A percentile compares a stretch with the other conserved stretches of the same genome.
These are phyloP conservation scores for Xylaria venustula DNA, from an alignment of 495 filamentous ascomycete genomes.

Conservation along the genomic window DNA sequence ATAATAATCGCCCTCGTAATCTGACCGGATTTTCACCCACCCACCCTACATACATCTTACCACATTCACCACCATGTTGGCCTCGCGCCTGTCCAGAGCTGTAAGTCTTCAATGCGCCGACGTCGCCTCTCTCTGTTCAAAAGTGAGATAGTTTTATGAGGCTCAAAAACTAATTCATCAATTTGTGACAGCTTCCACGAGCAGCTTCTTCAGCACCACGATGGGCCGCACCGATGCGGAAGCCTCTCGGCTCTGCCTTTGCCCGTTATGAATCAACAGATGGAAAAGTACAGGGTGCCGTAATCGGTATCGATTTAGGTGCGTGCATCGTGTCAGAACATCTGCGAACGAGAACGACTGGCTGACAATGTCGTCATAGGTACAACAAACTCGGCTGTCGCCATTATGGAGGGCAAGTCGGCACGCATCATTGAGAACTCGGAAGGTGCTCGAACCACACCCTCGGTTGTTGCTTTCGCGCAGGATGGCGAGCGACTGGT, in stretches of 20 bases:
- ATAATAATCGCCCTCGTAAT: neutral
- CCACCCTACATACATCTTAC: constrained; percentile 31
- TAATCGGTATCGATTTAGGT: constrained; percentile 99
- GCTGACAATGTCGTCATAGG: constrained; percentile 47
- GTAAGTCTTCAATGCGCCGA: too few species aligned
- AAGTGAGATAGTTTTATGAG: too few species aligned
- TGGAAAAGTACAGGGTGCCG: constrained; percentile 84
- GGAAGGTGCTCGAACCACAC: constrained; percentile 93
- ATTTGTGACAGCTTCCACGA: constrained; percentile 60
- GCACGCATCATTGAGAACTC: constrained; percentile 98
- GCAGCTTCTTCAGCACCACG: constrained; percentile 56
- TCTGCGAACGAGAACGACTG: neutral
- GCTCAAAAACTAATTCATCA: constrained; percentile 24
- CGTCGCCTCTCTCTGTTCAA: constrained; percentile 22
- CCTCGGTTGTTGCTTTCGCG: constrained; percentile 94
- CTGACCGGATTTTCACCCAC: too few species aligned
- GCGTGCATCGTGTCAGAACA: constrained; percentile 38
- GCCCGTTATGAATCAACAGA: constrained; percentile 78
- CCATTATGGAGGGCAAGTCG: constrained; percentile 93
- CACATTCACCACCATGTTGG: constrained; percentile 57
- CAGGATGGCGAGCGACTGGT: constrained; percentile 97
- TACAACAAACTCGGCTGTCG: constrained; percentile 98
- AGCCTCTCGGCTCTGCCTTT: constrained; percentile 49
- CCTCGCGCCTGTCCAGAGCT: constrained; percentile 62
- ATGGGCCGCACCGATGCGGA: constrained; percentile 57